phyloP scores from a whole-genome alignment of 208 protist genomes.

The Willaertia magna region DNA sequence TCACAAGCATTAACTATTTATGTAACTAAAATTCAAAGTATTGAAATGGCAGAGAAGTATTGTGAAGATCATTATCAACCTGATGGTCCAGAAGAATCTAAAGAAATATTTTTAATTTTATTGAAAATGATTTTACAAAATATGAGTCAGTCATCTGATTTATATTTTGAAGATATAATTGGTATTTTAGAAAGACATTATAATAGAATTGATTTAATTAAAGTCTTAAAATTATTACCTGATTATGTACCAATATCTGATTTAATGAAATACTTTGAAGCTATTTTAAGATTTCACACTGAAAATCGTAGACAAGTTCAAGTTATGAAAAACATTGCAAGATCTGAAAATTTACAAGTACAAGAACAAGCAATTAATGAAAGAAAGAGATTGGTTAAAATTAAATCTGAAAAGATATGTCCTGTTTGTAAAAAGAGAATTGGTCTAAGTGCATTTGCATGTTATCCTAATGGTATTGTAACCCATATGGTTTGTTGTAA shows the following conservation, averaged over 20 bases:
- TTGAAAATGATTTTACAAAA: background rate
- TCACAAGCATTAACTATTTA: constrained; percentile 3
- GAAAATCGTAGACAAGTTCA: background rate
- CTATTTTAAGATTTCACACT: background rate
- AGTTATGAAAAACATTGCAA: background rate
- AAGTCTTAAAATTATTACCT: background rate
- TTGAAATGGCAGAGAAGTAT: background rate
- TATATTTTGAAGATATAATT: background rate
- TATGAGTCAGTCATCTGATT: background rate
- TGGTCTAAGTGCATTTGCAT: background rate
- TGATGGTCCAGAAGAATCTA: background rate
- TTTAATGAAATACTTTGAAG: background rate
- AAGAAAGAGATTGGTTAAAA: background rate
- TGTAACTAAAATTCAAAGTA: background rate
- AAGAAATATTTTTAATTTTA: background rate
- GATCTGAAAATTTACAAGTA: background rate
- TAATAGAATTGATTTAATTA: background rate
- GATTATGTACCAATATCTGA: background rate
- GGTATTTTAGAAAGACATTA: background rate
- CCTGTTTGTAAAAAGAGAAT: background rate
- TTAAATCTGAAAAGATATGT: background rate
- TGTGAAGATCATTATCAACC: background rate
- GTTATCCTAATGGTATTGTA: constrained; percentile 1
- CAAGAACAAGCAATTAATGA: background rate
- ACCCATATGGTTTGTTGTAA: background rate